These are phyloP conservation scores for Posidonia oceanica DNA, from an alignment of 116 monocot genomes.

Conservation along the genomic window DNA sequence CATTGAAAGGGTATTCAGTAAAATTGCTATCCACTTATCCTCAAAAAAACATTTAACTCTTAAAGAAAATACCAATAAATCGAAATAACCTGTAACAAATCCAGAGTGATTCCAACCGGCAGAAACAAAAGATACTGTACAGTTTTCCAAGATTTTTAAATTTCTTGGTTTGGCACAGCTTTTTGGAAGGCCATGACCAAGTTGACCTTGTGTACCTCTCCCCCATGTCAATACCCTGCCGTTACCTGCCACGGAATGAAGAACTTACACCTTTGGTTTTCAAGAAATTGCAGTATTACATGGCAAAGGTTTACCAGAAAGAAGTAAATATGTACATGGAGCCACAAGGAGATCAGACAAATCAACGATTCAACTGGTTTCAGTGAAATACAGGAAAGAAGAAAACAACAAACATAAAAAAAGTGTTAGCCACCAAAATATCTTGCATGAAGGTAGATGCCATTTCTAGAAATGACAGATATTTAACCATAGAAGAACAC, in stretches of 20 bases:
- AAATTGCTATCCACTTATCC: too few relatives aligned
- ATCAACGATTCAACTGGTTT: too few relatives aligned
- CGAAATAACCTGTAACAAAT: conserved; percentile 56
- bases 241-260: conserved; percentile 24
- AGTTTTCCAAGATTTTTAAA: conserved; percentile 36
- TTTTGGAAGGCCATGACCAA: conserved; percentile 58
- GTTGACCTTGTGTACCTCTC: conserved; percentile 68
- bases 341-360: too few relatives aligned
- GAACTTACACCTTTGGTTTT: not conserved
- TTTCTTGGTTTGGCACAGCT: conserved; percentile 40
- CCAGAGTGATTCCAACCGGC: conserved; percentile 97
- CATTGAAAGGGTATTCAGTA: too few relatives aligned
- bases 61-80: too few relatives aligned
- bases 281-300: not conserved
- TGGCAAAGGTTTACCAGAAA: not conserved
- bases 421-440: too few relatives aligned
- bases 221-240: conserved; percentile 72
- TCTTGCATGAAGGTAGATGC: too few relatives aligned
- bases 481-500: too few relatives aligned
- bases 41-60: too few relatives aligned
- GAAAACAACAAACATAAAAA: not conserved
- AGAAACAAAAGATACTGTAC: conserved; percentile 36
- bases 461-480: too few relatives aligned
- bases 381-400: not conserved
- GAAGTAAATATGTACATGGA: conserved; percentile 15